Percentiles rank a stretch among this genome's conserved stretches.
Evolutionary conservation across 129 eudicot species (phyloP).

Genomic region (Flaveria brownii): DNA sequence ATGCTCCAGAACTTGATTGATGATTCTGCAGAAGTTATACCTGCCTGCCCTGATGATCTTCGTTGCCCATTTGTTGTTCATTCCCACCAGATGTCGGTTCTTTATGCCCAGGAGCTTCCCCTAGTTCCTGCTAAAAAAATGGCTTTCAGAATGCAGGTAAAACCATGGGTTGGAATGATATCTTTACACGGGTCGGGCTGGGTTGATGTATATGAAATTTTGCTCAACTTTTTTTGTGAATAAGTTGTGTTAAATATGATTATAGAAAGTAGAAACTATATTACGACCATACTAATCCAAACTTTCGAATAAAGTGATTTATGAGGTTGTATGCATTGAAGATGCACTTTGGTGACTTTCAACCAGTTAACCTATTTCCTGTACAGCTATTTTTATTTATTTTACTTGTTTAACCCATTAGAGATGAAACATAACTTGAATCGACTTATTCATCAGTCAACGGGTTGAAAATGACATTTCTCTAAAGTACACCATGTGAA

Average conservation of each 20-base stretch:
- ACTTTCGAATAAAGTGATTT: background rate
- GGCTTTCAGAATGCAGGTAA: background rate
- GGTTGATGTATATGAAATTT: background rate
- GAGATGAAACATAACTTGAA: background rate
- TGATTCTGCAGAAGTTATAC: constrained; percentile 8
- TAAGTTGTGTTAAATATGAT: background rate
- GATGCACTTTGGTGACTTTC: background rate
- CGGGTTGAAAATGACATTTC: background rate
- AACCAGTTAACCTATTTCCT: background rate
- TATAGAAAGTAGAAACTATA: background rate
- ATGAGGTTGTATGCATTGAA: background rate
- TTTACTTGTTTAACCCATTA: background rate
- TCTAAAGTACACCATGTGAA: background rate
- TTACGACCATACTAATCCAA: background rate
- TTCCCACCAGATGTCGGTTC: constrained; percentile 45
- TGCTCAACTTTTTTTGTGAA: background rate
- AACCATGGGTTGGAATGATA: background rate
- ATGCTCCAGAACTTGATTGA: constrained; percentile 38
- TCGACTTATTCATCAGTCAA: background rate
- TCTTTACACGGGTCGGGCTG: background rate
- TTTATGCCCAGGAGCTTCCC: constrained; percentile 57
- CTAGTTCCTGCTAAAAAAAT: constrained; percentile 40
- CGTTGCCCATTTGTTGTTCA: constrained; percentile 44
- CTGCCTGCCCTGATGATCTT: constrained; percentile 33
- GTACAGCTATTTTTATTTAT: background rate